phyloP scores from a whole-genome alignment of 495 filamentous ascomycete genomes.

The Pseudoneurospora amorphoporcata region DNA sequence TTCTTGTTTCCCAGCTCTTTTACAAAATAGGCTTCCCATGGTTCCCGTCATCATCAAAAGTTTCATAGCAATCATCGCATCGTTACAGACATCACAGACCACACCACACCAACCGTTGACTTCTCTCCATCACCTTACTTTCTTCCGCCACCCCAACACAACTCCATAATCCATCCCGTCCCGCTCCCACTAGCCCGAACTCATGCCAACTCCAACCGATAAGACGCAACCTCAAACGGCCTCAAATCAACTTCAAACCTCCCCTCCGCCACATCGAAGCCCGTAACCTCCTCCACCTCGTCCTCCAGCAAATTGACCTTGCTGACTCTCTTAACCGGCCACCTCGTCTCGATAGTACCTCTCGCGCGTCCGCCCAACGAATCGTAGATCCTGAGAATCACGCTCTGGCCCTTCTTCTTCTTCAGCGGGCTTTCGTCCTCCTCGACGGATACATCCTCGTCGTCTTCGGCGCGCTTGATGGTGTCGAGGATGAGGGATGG shows the following conservation, averaged over 20 bases:
- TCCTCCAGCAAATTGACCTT: slow-evolving; percentile 77
- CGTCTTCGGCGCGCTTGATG: slow-evolving; percentile 90
- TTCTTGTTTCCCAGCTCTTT: not conserved
- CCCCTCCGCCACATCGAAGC: slow-evolving; percentile 27
- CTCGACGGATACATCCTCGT: slow-evolving; percentile 71
- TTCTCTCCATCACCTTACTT: not conserved
- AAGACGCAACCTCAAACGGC: slow-evolving; percentile 88
- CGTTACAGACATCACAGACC: not conserved
- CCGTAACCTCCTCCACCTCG: slow-evolving; percentile 47
- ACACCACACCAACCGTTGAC: not conserved
- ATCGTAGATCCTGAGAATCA: slow-evolving; percentile 81
- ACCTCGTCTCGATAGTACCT: slow-evolving; percentile 51
- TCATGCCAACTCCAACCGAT: slow-evolving; percentile 53
- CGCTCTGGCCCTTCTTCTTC: slow-evolving; percentile 57
- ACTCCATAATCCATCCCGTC: not conserved
- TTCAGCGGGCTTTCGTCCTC: slow-evolving; percentile 39
- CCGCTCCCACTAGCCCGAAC: not conserved
- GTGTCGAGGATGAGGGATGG: slow-evolving; percentile 65
- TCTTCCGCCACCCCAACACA: not conserved
- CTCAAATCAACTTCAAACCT: slow-evolving; percentile 56
- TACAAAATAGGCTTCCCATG: not conserved
- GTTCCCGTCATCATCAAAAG: not conserved
- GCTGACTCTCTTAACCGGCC: slow-evolving; percentile 63
- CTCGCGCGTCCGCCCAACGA: slow-evolving; percentile 74
- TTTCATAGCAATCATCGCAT: not conserved